These are phyloP conservation scores for Gossypium davidsonii DNA, from an alignment of 441 rosid species.

Conservation along the genomic window DNA sequence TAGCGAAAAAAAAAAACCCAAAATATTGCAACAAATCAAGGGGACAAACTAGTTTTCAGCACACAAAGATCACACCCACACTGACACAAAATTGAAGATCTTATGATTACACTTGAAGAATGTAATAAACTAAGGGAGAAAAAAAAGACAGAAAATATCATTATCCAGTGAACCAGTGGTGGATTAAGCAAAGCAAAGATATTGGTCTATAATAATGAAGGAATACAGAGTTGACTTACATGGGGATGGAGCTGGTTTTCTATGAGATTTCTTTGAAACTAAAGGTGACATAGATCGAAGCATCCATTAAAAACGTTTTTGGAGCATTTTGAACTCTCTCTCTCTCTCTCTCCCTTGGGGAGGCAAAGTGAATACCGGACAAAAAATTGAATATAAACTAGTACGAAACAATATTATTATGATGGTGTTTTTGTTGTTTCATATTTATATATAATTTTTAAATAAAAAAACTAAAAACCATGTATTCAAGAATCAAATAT, in stretches of 20 bases:
- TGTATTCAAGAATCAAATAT: too few relatives aligned
- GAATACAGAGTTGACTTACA: slow-evolving; percentile 32
- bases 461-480: too few relatives aligned
- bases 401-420: too few relatives aligned
- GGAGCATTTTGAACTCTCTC: slow-evolving; percentile 22
- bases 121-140: slow-evolving; percentile 25
- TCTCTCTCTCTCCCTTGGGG: slow-evolving; percentile 8
- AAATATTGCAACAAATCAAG: slow-evolving; percentile 35
- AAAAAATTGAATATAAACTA: slow-evolving; percentile 20
- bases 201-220: background rate
- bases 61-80: slow-evolving; percentile 32
- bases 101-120: slow-evolving; percentile 39
- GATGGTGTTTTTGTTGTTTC: too few relatives aligned
- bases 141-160: background rate
- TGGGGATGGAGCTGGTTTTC: slow-evolving; percentile 25
- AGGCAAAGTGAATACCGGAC: slow-evolving; percentile 28
- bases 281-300: slow-evolving; percentile 37
- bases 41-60: slow-evolving; percentile 23
- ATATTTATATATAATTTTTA: too few relatives aligned
- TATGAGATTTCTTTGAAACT: slow-evolving; percentile 28
- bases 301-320: slow-evolving; percentile 27
- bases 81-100: slow-evolving; percentile 35
- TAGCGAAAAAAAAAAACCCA: slow-evolving; percentile 11
- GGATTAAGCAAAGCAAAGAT: background rate
- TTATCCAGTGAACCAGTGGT: slow-evolving; percentile 1